A percentile compares a stretch with the other conserved stretches of the same genome.
These are phyloP conservation scores for Papilionanthe hybrid DNA, from an alignment of 116 monocot genomes.

Conservation along the genomic window DNA sequence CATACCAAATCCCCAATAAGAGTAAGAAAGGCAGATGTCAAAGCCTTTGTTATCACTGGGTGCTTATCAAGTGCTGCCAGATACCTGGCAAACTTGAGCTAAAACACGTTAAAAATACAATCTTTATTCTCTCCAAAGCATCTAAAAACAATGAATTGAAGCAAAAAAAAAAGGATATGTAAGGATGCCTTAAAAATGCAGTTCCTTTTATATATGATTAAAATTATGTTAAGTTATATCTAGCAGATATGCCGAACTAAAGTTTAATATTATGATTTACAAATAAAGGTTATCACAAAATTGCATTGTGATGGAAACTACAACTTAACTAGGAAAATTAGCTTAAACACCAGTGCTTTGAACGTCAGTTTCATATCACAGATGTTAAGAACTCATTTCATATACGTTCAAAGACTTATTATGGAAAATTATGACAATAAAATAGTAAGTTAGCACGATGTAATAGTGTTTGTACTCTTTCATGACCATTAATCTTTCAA, in stretches of 20 bases:
- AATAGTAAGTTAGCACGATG: neutral
- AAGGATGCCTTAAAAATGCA: neutral
- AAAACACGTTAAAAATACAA: neutral
- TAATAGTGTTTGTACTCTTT: neutral
- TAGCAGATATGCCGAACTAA: neutral
- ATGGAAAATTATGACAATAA: neutral
- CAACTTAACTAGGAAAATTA: neutral
- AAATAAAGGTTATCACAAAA: neutral
- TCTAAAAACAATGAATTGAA: neutral
- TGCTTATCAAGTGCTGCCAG: slow-evolving; percentile 61
- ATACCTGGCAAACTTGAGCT: slow-evolving; percentile 47
- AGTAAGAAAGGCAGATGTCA: slow-evolving; percentile 74
- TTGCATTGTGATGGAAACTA: neutral
- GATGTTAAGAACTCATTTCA: neutral
- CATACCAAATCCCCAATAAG: slow-evolving; percentile 79
- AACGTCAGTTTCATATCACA: neutral
- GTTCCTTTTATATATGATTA: neutral
- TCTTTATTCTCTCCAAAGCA: neutral
- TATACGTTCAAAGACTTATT: neutral
- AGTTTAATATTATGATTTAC: neutral
- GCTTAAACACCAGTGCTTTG: no score
- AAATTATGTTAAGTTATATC: neutral
- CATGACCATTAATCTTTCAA: neutral
- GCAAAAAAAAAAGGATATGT: neutral
- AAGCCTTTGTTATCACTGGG: slow-evolving; percentile 65